Evolutionary conservation across 2,329 filamentous ascomycete genomes (phyloP).

Genomic region (Rhytidhysteron rufulum): DNA sequence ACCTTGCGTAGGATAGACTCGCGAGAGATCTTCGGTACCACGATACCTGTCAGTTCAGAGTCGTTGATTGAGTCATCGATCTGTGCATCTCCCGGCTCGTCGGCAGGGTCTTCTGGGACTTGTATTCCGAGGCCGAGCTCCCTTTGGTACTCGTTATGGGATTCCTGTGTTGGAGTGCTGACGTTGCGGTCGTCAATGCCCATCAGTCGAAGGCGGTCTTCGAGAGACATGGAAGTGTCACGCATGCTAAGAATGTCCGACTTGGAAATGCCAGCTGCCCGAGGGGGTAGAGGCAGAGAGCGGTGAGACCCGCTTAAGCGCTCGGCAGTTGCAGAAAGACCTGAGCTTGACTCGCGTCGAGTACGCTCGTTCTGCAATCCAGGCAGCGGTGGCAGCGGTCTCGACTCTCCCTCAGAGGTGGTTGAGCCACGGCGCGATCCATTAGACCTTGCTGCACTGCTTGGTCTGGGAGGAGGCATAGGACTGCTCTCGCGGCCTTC

Average conservation of each 20-base stretch:
- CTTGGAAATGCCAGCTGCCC: slow-evolving; percentile 64
- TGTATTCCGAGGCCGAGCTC: slow-evolving; percentile 20
- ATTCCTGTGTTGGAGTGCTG: slow-evolving; percentile 34
- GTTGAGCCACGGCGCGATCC: slow-evolving; percentile 63
- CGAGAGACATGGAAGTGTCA: slow-evolving; percentile 71
- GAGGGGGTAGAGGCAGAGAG: slow-evolving; percentile 68
- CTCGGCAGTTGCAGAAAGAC: slow-evolving; percentile 69
- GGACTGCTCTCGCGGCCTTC: slow-evolving; percentile 62
- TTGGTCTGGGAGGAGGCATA: slow-evolving; percentile 53
- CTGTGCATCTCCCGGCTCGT: no score
- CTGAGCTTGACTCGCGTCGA: slow-evolving; percentile 56
- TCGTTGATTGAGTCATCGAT: no score
- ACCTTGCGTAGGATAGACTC: slow-evolving; percentile 91
- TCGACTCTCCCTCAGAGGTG: slow-evolving; percentile 73
- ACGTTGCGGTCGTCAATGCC: slow-evolving; percentile 59
- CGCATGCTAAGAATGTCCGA: slow-evolving; percentile 74
- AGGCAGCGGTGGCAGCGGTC: slow-evolving; percentile 84
- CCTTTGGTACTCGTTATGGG: slow-evolving; percentile 23
- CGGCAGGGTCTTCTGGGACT: slow-evolving; percentile 33
- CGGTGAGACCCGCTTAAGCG: slow-evolving; percentile 64
- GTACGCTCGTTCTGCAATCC: slow-evolving; percentile 57
- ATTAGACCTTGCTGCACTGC: slow-evolving; percentile 42
- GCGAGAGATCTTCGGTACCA: slow-evolving; percentile 77
- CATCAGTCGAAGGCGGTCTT: slow-evolving; percentile 84
- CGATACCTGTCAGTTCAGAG: slow-evolving; percentile 50